Percentiles rank a stretch among this genome's conserved stretches.
Conservation (phyloP, 208 protist genomes). For the Zelonia costaricensis region DNA sequence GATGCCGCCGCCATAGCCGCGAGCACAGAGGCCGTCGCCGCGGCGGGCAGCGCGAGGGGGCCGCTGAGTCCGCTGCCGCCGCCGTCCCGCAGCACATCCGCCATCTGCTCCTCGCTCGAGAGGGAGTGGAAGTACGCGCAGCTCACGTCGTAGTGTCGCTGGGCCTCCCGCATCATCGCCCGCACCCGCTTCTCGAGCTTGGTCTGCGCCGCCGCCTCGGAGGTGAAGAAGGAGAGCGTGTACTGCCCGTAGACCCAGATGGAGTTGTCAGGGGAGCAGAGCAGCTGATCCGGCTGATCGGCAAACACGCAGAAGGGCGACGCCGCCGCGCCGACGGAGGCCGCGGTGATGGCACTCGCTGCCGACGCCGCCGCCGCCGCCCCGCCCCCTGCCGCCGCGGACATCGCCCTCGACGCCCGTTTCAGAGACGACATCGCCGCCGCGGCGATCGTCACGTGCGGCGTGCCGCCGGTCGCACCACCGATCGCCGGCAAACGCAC, state of each 20-base stretch:
- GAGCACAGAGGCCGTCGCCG: not conserved
- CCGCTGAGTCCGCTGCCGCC: not conserved
- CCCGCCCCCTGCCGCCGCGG: too few species aligned
- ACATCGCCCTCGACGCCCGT: not conserved
- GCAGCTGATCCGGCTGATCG: constrained; percentile 54
- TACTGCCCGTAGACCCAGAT: constrained; percentile 65
- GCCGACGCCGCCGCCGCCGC: not conserved
- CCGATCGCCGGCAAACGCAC: too few species aligned
- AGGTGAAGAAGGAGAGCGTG: constrained; percentile 49
- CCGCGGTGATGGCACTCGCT: not conserved
- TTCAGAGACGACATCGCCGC: not conserved
- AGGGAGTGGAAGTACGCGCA: constrained; percentile 22
- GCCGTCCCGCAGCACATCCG: constrained; percentile 32
- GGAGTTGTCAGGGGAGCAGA: constrained; percentile 67
- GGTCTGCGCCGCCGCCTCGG: constrained; percentile 35
- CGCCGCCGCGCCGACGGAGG: constrained; percentile 4
- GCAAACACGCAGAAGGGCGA: constrained; percentile 45
- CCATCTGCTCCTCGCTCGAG: constrained; percentile 23
- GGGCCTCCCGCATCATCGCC: constrained; percentile 43
- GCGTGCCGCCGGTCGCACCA: too few species aligned
- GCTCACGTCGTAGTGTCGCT: constrained; percentile 31
- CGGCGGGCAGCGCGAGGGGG: not conserved
- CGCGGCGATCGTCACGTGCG: too few species aligned
- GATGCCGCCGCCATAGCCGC: too few species aligned
- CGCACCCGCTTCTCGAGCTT: constrained; percentile 37